phyloP scores from a whole-genome alignment of 768 basidiomycete species.

The Agaricus bisporus region DNA sequence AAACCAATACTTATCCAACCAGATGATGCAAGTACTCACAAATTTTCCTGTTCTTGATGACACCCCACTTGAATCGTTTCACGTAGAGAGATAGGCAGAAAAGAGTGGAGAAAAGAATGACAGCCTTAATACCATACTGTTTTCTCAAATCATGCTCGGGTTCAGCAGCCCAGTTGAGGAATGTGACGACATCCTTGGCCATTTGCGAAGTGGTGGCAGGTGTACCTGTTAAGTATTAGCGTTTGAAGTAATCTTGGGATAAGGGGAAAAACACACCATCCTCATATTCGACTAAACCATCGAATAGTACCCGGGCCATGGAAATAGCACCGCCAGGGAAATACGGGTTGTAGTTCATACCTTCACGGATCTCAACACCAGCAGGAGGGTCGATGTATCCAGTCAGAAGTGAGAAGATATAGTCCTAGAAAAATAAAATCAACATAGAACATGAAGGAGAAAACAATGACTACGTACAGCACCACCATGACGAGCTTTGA shows the following conservation, averaged over 20 bases:
- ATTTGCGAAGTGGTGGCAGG: constrained; percentile 97
- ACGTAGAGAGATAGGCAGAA: constrained; percentile 78
- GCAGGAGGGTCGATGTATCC: constrained; percentile 97
- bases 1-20: neutral
- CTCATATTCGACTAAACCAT: constrained; percentile 93
- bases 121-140: constrained; percentile 93
- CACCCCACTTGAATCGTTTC: constrained; percentile 93
- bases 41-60: constrained; percentile 92
- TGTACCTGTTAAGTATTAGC: constrained; percentile 48
- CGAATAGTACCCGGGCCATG: constrained; percentile 96
- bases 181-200: constrained; percentile 97
- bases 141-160: constrained; percentile 98
- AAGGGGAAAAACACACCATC: constrained; percentile 50
- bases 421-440: constrained; percentile 61
- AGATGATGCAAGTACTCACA: constrained; percentile 38
- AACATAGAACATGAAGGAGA: neutral
- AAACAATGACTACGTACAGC: constrained; percentile 53
- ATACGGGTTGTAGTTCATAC: constrained; percentile 98
- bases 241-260: neutral
- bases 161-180: constrained; percentile 96
- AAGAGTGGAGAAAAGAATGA: constrained; percentile 86
- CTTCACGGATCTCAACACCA: constrained; percentile 90
- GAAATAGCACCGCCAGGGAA: constrained; percentile 99
- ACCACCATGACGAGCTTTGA: constrained; percentile 97
- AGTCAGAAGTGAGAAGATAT: constrained; percentile 93